These are phyloP conservation scores for Dothiorella sarmentorum DNA, from an alignment of 2,329 filamentous ascomycete species.

Conservation along the genomic window DNA sequence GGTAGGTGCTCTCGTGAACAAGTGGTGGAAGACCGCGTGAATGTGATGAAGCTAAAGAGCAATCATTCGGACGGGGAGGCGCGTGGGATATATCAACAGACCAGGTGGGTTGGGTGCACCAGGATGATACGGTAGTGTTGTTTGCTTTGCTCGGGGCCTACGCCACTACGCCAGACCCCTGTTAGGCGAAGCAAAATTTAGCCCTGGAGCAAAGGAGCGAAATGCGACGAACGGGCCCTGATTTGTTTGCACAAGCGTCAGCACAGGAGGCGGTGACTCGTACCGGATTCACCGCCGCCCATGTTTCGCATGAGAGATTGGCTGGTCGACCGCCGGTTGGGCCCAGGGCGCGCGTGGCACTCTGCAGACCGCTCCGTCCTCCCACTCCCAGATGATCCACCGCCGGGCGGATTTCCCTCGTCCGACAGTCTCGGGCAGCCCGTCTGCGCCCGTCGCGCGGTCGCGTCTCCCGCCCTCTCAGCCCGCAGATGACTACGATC, in stretches of 20 bases:
- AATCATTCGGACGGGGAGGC: constrained; percentile 10
- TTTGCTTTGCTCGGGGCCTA: constrained; percentile 8
- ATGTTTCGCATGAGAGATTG: neutral
- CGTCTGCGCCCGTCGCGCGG: neutral
- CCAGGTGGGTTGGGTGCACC: neutral
- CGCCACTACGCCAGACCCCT: neutral
- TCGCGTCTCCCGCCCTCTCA: neutral
- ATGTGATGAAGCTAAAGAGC: neutral
- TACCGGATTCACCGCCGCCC: neutral
- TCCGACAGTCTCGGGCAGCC: neutral
- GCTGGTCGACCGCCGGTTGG: neutral
- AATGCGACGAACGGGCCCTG: neutral
- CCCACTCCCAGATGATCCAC: neutral
- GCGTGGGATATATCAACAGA: constrained; percentile 3
- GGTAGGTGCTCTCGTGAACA: neutral
- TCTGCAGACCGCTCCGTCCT: neutral
- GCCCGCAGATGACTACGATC: neutral
- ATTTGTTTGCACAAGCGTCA: too few relatives aligned
- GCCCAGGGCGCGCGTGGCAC: neutral
- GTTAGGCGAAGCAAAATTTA: neutral
- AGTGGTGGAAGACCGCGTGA: constrained; percentile 1
- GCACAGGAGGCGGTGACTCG: neutral
- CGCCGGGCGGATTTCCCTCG: neutral
- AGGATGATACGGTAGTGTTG: neutral
- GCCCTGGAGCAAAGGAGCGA: neutral